Percentiles rank a stretch among this genome's conserved stretches.
Evolutionary conservation across 768 basidiomycete genomes (phyloP).

Genomic region (Mycena galericulata): DNA sequence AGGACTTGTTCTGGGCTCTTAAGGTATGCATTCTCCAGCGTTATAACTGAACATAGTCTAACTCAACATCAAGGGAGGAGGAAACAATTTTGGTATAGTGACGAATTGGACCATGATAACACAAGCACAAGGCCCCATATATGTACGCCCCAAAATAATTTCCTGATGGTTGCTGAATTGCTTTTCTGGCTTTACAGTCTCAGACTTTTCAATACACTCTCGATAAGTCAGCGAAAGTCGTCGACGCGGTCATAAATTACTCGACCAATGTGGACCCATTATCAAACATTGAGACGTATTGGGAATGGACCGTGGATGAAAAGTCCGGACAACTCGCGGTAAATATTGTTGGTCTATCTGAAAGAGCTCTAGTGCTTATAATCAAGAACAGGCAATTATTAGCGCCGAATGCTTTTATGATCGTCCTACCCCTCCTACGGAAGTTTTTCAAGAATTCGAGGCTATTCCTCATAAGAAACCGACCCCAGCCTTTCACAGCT

Average conservation of each 20-base stretch:
- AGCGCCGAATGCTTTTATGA: not conserved
- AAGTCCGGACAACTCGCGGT: not conserved
- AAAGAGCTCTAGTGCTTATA: not conserved
- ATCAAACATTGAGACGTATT: constrained; percentile 1
- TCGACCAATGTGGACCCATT: not conserved
- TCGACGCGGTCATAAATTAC: not conserved
- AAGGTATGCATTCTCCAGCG: not conserved
- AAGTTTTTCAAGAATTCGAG: not conserved
- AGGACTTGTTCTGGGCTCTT: constrained; percentile 10
- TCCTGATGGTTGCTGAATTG: not conserved
- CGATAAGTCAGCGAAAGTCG: not conserved
- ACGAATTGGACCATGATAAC: not conserved
- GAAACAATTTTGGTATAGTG: constrained; percentile 1
- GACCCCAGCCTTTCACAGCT: not conserved
- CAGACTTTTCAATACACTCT: not conserved
- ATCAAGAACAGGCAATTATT: not conserved
- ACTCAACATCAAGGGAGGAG: not conserved
- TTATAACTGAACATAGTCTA: not conserved
- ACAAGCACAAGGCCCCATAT: not conserved
- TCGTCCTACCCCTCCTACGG: not conserved
- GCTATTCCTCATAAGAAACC: not conserved
- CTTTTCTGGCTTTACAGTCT: not conserved
- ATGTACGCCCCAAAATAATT: not conserved
- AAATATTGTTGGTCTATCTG: not conserved
- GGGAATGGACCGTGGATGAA: not conserved